These are phyloP conservation scores for Ceratocystis colombiana DNA, from an alignment of 2,329 filamentous ascomycete species.

Conservation along the genomic window DNA sequence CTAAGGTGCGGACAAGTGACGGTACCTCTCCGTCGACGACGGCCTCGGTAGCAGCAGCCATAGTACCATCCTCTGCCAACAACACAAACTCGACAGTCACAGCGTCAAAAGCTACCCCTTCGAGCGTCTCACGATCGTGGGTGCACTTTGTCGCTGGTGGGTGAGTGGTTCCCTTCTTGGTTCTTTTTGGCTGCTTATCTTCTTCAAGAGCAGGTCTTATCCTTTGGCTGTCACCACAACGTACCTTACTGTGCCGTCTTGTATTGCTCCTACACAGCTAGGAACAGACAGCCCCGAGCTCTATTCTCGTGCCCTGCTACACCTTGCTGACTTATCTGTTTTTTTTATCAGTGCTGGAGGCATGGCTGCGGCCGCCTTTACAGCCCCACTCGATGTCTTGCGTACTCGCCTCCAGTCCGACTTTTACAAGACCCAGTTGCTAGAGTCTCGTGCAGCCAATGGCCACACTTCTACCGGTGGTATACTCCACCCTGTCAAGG, in stretches of 20 bases:
- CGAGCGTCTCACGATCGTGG: constrained; percentile 65
- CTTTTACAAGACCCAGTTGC: constrained; percentile 75
- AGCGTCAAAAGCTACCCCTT: constrained; percentile 20
- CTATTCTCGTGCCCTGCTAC: not conserved
- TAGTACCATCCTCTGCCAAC: not conserved
- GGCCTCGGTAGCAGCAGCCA: constrained; percentile 40
- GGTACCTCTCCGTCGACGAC: not conserved
- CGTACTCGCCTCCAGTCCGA: constrained; percentile 91
- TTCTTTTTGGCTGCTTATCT: not conserved
- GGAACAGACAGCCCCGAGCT: not conserved
- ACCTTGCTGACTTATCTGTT: constrained; percentile 18
- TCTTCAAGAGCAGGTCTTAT: not conserved
- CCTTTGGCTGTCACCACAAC: not conserved
- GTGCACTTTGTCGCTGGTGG: constrained; percentile 85
- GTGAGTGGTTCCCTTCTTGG: constrained; percentile 43
- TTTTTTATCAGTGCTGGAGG: constrained; percentile 57
- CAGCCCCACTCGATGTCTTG: constrained; percentile 83
- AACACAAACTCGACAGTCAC: not conserved
- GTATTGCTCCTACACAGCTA: not conserved
- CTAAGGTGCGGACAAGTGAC: not conserved
- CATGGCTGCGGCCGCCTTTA: constrained; percentile 87
- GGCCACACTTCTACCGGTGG: constrained; percentile 33
- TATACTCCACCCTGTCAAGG: constrained; percentile 51
- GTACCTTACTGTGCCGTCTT: not conserved
- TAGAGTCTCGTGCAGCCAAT: constrained; percentile 53